phyloP scores from a whole-genome alignment of 1,284 basidiomycete species.

The Ganoderma lucidum region DNA sequence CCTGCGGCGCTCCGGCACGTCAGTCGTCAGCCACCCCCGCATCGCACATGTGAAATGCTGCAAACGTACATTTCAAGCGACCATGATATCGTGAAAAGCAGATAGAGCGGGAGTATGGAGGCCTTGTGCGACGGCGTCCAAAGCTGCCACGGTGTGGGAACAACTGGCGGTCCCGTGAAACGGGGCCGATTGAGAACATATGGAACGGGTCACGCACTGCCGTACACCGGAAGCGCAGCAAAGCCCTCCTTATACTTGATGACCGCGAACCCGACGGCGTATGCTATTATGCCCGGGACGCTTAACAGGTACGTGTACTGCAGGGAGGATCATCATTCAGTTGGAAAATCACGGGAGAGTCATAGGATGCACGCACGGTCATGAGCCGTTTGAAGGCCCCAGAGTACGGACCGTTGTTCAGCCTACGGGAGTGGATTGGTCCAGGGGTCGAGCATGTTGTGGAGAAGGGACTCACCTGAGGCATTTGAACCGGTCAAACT shows the following conservation, averaged over 20 bases:
- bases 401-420: conserved; percentile 68
- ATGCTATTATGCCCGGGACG: conserved; percentile 67
- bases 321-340: not conserved
- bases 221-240: conserved; percentile 49
- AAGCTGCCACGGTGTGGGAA: conserved; percentile 65
- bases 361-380: conserved; percentile 58
- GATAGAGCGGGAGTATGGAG: conserved; percentile 67
- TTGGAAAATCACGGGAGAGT: not conserved
- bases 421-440: conserved; percentile 49
- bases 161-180: conserved; percentile 49
- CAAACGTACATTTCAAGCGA: conserved; percentile 71
- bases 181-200: too few relatives aligned
- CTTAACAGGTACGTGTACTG: conserved; percentile 78
- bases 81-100: conserved; percentile 73
- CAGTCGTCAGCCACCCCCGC: not conserved
- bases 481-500: conserved; percentile 79
- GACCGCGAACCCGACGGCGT: conserved; percentile 64
- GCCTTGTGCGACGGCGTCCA: conserved; percentile 58
- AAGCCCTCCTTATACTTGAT: conserved; percentile 80
- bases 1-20: conserved; percentile 46
- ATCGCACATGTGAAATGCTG: not conserved
- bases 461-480: conserved; percentile 55
- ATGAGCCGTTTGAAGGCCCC: conserved; percentile 82
- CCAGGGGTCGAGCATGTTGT: not conserved
- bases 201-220: conserved; percentile 53